phyloP scores from a whole-genome alignment of 768 basidiomycete species.

The Russula virescens region DNA sequence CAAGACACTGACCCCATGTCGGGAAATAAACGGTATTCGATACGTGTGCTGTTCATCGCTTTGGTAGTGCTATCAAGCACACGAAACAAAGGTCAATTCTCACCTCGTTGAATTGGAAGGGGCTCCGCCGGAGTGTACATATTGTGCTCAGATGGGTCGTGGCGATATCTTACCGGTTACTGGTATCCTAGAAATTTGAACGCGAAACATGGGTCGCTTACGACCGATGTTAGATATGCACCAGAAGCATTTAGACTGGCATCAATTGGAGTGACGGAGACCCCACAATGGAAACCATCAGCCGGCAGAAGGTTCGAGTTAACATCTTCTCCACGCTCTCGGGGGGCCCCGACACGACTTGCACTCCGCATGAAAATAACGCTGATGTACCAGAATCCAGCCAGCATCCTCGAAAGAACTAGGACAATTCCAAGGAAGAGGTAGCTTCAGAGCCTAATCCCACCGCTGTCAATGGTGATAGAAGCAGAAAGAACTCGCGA shows the following conservation, averaged over 20 bases:
- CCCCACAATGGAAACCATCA: constrained; percentile 3
- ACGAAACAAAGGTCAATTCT: background rate
- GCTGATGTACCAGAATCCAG: constrained; percentile 44
- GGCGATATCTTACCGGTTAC: background rate
- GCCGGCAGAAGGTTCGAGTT: background rate
- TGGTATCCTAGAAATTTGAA: background rate
- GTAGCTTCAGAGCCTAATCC: background rate
- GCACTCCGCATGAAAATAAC: constrained; percentile 5
- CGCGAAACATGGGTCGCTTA: background rate
- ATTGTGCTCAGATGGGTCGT: background rate
- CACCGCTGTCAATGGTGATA: constrained; percentile 1
- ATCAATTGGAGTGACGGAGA: background rate
- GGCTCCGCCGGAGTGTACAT: background rate
- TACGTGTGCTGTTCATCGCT: constrained; percentile 13
- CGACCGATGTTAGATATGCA: constrained; percentile 3
- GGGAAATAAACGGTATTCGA: constrained; percentile 1
- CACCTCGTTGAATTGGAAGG: background rate
- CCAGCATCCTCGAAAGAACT: constrained; percentile 46
- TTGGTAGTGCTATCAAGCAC: background rate
- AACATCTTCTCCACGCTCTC: background rate
- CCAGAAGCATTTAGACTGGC: background rate
- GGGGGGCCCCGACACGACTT: constrained; percentile 1
- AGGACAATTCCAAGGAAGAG: constrained; percentile 33
- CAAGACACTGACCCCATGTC: constrained; percentile 17
- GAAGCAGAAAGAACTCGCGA: constrained; percentile 25